phyloP scores from a whole-genome alignment of 495 filamentous ascomycete genomes.

The Xylaria intraflava region DNA sequence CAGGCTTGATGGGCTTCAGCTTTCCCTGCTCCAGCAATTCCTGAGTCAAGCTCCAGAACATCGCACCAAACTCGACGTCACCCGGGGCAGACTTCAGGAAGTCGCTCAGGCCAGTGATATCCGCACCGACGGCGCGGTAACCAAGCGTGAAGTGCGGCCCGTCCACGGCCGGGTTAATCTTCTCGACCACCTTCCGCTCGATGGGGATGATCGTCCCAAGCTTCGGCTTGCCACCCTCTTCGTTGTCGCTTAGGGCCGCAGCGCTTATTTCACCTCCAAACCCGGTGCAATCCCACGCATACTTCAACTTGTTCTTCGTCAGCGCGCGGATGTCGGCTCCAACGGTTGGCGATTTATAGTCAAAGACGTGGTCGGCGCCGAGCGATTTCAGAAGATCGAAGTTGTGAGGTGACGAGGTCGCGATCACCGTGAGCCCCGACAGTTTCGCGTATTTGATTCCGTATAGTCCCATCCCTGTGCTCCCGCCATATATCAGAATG shows the following conservation, averaged over 20 bases:
- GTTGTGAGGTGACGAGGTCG: conserved; percentile 40
- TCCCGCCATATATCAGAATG: conserved; percentile 47
- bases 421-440: conserved; percentile 39
- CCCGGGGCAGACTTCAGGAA: conserved; percentile 9
- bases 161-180: conserved; percentile 25
- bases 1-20: conserved; percentile 22
- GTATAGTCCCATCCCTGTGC: conserved; percentile 42
- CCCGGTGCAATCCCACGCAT: conserved; percentile 33
- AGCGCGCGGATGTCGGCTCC: conserved; percentile 28
- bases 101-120: conserved; percentile 6
- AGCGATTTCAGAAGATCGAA: conserved; percentile 33
- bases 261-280: conserved; percentile 19
- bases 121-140: conserved; percentile 24
- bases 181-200: conserved; percentile 12
- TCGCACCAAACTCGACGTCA: conserved; percentile 20
- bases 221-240: conserved; percentile 12
- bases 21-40: conserved; percentile 22
- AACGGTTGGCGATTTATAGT: conserved; percentile 37
- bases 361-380: conserved; percentile 40
- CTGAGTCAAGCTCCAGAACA: conserved; percentile 19
- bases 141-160: conserved; percentile 20
- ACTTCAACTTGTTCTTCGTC: conserved; percentile 19
- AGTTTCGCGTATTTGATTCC: conserved; percentile 42
- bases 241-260: conserved; percentile 18
- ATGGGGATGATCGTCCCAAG: conserved; percentile 23